Conservation (phyloP, 2,329 filamentous ascomycete species). For the Fusarium begoniae region DNA sequence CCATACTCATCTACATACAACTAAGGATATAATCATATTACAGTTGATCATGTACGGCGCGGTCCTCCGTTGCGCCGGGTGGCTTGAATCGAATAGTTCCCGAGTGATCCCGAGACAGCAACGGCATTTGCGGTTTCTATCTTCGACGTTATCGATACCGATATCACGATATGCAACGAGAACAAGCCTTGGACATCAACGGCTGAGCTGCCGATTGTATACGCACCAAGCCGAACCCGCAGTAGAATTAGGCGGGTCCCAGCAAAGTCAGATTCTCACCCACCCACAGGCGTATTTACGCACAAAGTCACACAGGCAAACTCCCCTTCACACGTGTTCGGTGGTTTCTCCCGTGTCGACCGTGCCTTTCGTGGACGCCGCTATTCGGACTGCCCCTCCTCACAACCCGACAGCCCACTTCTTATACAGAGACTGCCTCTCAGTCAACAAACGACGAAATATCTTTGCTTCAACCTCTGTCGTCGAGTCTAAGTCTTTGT, state of each 20-base stretch:
- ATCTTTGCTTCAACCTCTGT: slow-evolving; percentile 27
- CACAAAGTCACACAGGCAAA: slow-evolving; percentile 28
- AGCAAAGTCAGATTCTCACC: slow-evolving; percentile 31
- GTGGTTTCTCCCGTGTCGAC: slow-evolving; percentile 38
- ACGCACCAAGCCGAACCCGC: slow-evolving; percentile 33
- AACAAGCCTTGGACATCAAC: slow-evolving; percentile 12
- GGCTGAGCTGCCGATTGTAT: slow-evolving; percentile 28
- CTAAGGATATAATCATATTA: slow-evolving; percentile 18
- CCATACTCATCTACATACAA: slow-evolving; percentile 12
- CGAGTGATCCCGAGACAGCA: slow-evolving; percentile 28
- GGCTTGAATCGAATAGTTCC: slow-evolving; percentile 12
- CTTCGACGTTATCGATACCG: slow-evolving; percentile 25
- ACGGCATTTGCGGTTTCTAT: slow-evolving; percentile 10
- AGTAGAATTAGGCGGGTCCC: slow-evolving; percentile 33
- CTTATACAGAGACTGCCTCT: slow-evolving; percentile 31
- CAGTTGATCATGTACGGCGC: slow-evolving; percentile 29
- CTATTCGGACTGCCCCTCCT: slow-evolving; percentile 40
- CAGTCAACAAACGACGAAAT: slow-evolving; percentile 15
- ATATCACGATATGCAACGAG: not conserved
- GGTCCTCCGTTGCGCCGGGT: slow-evolving; percentile 31
- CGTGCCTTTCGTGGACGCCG: slow-evolving; percentile 27
- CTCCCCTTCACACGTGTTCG: slow-evolving; percentile 33
- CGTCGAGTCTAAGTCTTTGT: slow-evolving; percentile 22
- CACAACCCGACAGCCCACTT: slow-evolving; percentile 29
- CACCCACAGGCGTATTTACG: slow-evolving; percentile 15